Evolutionary conservation across 2,329 filamentous ascomycete species (phyloP).

Genomic region (Alternaria sp.): DNA sequence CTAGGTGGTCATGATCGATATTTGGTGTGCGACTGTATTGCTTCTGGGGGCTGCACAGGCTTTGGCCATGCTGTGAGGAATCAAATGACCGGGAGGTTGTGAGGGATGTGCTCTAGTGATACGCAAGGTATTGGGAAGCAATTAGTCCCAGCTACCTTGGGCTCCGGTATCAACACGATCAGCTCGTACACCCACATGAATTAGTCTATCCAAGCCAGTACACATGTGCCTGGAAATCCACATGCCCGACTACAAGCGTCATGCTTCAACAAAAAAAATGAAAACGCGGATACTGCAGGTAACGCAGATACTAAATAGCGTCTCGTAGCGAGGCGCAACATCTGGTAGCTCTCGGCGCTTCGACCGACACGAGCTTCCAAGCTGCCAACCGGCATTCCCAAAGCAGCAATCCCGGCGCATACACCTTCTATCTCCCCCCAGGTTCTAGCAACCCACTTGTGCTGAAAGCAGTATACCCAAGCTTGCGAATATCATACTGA

Average conservation of each 20-base stretch:
- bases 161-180: not conserved
- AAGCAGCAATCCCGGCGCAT: constrained; percentile 35
- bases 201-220: too few species aligned
- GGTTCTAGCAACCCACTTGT: constrained; percentile 5
- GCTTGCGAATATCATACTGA: not conserved
- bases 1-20: constrained; percentile 24
- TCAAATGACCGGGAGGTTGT: not conserved
- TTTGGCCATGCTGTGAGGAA: not conserved
- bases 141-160: not conserved
- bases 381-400: constrained; percentile 25
- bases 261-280: not conserved
- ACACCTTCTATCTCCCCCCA: constrained; percentile 6
- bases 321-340: constrained; percentile 5
- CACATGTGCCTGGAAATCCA: not conserved
- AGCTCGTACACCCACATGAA: not conserved
- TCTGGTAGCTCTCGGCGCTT: constrained; percentile 17
- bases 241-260: too few species aligned
- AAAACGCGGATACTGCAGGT: constrained; percentile 5
- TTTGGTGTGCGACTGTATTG: not conserved
- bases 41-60: not conserved
- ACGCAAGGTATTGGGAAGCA: not conserved
- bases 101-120: not conserved
- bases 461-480: constrained; percentile 33
- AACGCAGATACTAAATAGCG: not conserved
- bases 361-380: constrained; percentile 27